These are phyloP conservation scores for Shiraia sp. DNA, from an alignment of 2,329 filamentous ascomycete genomes.

Conservation along the genomic window DNA sequence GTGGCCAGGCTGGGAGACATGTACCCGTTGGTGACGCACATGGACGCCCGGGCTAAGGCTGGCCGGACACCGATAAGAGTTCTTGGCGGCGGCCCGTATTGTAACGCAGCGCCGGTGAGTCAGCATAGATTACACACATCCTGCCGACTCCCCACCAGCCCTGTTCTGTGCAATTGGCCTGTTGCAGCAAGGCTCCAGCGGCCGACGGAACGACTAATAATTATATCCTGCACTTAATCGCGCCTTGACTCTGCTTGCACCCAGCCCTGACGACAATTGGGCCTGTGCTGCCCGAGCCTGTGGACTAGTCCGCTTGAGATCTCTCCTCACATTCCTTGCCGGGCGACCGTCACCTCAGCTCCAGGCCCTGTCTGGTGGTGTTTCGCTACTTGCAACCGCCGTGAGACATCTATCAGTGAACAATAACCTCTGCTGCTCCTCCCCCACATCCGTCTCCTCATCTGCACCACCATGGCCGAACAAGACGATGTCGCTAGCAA, in stretches of 20 bases:
- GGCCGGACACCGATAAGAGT: too few species aligned
- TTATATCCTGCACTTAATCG: conserved; percentile 16
- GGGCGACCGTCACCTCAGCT: conserved; percentile 32
- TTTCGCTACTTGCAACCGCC: conserved; percentile 28
- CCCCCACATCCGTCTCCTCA: conserved; percentile 10
- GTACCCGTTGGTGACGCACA: too few species aligned
- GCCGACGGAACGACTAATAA: conserved; percentile 13
- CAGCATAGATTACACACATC: too few species aligned
- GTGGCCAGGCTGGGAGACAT: too few species aligned
- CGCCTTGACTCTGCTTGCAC: conserved; percentile 9
- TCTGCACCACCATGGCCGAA: conserved; percentile 36
- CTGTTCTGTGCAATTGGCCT: conserved; percentile 5
- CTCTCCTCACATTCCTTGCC: conserved; percentile 34
- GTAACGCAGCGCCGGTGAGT: too few species aligned
- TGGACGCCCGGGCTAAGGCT: too few species aligned
- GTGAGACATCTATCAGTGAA: conserved; percentile 32
- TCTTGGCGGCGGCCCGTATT: too few species aligned
- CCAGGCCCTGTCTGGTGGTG: conserved; percentile 19
- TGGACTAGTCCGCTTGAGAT: conserved; percentile 30
- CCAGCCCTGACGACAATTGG: conserved; percentile 17
- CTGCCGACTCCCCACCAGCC: too few species aligned
- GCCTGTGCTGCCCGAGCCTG: conserved; percentile 30
- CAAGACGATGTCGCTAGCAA: conserved; percentile 48
- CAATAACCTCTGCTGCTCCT: conserved; percentile 20
- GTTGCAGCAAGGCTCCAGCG: conserved; percentile 26